Conservation (phyloP, 306 rosid genomes). For the Abrus pulchellus region DNA sequence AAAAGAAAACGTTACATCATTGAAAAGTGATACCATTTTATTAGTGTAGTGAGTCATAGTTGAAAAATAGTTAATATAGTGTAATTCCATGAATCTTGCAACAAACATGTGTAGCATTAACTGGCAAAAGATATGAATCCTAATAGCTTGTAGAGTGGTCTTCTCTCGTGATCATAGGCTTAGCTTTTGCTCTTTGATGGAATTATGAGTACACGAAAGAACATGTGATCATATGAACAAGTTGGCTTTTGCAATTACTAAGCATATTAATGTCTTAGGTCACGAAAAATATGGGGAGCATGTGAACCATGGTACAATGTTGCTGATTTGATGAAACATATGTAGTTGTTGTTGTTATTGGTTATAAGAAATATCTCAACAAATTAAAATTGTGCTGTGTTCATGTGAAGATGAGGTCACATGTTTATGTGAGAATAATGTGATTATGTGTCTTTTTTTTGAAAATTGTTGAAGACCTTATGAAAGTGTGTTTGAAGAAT, state of each 20-base stretch:
- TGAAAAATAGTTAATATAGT: background rate
- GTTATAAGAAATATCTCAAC: constrained; percentile 12
- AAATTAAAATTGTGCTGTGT: background rate
- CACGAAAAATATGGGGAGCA: constrained; percentile 10
- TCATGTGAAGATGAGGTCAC: constrained; percentile 36
- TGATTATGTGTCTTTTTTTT: constrained; percentile 7
- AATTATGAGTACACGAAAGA: constrained; percentile 35
- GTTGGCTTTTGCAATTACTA: constrained; percentile 31
- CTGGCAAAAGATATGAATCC: constrained; percentile 15
- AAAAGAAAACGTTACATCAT: background rate
- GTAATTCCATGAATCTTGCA: constrained; percentile 20
- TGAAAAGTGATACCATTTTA: background rate
- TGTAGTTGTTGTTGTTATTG: background rate
- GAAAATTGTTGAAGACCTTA: background rate
- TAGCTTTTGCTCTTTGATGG: constrained; percentile 24
- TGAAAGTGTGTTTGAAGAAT: too few relatives aligned
- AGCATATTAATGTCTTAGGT: background rate
- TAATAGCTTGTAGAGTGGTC: background rate
- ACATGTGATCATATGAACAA: constrained; percentile 45
- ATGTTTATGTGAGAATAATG: constrained; percentile 30
- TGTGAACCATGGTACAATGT: constrained; percentile 9
- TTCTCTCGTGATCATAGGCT: constrained; percentile 43
- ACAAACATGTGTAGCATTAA: constrained; percentile 6
- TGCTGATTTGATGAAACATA: background rate
- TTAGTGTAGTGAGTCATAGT: background rate